These are phyloP conservation scores for Didymosphaeria variabile DNA, from an alignment of 2,329 filamentous ascomycete genomes.

Conservation along the genomic window DNA sequence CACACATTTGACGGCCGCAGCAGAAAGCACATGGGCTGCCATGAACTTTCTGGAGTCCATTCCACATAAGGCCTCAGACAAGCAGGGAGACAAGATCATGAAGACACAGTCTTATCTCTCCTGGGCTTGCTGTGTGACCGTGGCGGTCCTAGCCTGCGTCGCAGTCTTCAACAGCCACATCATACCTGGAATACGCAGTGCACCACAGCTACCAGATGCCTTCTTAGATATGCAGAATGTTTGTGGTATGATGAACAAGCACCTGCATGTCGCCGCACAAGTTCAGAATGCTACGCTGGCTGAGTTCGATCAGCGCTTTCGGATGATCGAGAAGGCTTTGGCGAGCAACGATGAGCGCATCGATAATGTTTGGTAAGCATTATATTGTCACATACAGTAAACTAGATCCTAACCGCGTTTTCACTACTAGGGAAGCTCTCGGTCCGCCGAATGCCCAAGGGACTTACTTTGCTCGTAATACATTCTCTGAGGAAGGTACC, in stretches of 20 bases:
- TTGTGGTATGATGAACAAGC: neutral
- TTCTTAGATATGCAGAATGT: neutral
- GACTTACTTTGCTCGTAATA: constrained; percentile 20
- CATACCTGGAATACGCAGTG: neutral
- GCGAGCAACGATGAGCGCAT: constrained; percentile 19
- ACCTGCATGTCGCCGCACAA: neutral
- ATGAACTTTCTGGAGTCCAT: constrained; percentile 23
- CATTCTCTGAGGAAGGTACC: neutral
- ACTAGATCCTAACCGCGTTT: neutral
- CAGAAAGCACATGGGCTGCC: constrained; percentile 25
- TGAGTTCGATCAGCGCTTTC: constrained; percentile 1
- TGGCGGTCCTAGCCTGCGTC: neutral
- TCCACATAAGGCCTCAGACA: neutral
- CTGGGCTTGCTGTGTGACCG: neutral
- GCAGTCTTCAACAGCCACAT: neutral
- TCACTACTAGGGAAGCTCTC: constrained; percentile 23
- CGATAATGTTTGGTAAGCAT: constrained; percentile 29
- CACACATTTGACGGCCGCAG: constrained; percentile 24
- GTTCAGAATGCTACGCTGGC: neutral
- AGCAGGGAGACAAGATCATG: neutral
- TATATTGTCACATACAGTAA: neutral
- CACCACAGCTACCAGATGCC: neutral
- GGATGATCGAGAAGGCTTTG: neutral
- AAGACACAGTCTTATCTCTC: neutral
- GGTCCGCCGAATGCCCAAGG: constrained; percentile 34